These are phyloP conservation scores for Colletotrichum sp. DNA, from an alignment of 2,329 filamentous ascomycete genomes.

Conservation along the genomic window DNA sequence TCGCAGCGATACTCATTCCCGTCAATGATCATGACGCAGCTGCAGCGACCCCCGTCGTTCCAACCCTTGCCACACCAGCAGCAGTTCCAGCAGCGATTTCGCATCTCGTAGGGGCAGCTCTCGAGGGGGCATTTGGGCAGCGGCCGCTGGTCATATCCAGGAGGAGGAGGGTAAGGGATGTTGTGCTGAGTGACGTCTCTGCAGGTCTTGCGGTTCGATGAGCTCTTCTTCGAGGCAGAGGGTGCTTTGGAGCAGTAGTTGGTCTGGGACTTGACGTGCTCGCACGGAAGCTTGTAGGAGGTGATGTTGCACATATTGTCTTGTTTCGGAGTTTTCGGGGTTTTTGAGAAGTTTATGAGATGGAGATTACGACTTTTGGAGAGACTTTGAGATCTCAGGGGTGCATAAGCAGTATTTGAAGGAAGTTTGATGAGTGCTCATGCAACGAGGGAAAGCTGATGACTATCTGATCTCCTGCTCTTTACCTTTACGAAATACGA, in stretches of 20 bases:
- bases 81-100: slow-evolving; percentile 58
- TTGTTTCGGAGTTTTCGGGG: neutral
- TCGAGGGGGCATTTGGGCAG: slow-evolving; percentile 49
- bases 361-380: neutral
- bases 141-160: slow-evolving; percentile 38
- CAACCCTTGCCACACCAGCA: slow-evolving; percentile 61
- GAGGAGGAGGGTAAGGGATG: slow-evolving; percentile 52
- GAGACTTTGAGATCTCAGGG: neutral
- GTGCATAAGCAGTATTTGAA: neutral
- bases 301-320: slow-evolving; percentile 53
- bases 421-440: neutral
- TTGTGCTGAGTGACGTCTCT: slow-evolving; percentile 45
- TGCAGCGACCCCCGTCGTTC: slow-evolving; percentile 55
- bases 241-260: slow-evolving; percentile 50
- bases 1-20: slow-evolving; percentile 54
- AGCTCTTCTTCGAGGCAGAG: slow-evolving; percentile 26
- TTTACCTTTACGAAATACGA: neutral
- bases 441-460: neutral
- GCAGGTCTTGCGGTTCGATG: slow-evolving; percentile 41
- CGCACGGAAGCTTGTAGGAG: slow-evolving; percentile 55
- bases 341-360: neutral
- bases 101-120: slow-evolving; percentile 54
- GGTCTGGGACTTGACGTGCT: slow-evolving; percentile 51
- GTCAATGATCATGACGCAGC: slow-evolving; percentile 57
- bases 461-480: neutral